A percentile compares a stretch with the other conserved stretches of the same genome.
These are phyloP conservation scores for Phanerochaete sordida DNA, from an alignment of 768 basidiomycete genomes.

Conservation along the genomic window DNA sequence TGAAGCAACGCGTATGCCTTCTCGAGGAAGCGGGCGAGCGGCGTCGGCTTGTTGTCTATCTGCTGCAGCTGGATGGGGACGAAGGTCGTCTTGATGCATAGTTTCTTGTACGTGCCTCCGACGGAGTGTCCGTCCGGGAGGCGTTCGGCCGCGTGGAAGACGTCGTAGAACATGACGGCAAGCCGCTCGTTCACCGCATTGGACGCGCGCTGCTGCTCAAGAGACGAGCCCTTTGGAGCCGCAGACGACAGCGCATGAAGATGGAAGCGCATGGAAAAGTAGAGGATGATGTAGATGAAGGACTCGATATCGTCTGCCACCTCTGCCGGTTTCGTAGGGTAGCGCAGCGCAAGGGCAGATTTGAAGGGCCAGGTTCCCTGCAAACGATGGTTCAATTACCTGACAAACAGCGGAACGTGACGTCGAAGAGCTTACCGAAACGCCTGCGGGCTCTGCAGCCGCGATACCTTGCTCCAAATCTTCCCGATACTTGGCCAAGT, in stretches of 20 bases:
- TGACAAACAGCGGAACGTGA: neutral
- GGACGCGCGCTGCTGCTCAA: neutral
- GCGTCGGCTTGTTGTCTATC: neutral
- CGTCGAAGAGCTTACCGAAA: neutral
- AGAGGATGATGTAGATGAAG: conserved; percentile 13
- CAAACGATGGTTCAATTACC: neutral
- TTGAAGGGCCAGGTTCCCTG: conserved; percentile 21
- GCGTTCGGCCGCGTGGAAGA: neutral
- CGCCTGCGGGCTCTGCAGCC: neutral
- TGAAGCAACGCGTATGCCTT: neutral
- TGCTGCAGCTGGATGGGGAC: neutral
- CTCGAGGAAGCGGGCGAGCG: neutral
- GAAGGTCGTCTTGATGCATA: neutral
- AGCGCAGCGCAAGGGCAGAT: conserved; percentile 5
- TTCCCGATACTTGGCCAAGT: conserved; percentile 6
- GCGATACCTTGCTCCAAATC: neutral
- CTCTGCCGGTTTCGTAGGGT: conserved; percentile 3
- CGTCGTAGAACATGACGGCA: neutral
- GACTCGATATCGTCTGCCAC: conserved; percentile 18
- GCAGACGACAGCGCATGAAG: neutral
- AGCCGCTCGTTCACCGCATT: neutral
- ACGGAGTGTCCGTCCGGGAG: no score
- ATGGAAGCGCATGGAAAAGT: neutral
- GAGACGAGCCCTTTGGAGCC: neutral
- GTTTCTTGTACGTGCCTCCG: neutral